Percentiles rank a stretch among this genome's conserved stretches.
Conservation (phyloP, 345 rosid genomes). For the Syzygium jambos region DNA sequence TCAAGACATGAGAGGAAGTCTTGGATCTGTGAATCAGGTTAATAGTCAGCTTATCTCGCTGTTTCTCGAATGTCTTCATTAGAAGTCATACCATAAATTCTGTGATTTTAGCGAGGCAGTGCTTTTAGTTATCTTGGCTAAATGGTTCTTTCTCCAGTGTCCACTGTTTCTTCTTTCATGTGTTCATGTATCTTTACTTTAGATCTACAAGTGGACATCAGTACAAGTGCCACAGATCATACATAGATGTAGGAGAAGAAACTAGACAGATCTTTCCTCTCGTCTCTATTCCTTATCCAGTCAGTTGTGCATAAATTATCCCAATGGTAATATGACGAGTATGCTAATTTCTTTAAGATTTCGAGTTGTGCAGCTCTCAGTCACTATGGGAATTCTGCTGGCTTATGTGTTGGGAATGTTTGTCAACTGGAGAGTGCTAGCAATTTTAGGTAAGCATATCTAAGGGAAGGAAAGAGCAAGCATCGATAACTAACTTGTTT, state of each 20-base stretch:
- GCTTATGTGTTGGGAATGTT: conserved; percentile 63
- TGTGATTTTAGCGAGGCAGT: background rate
- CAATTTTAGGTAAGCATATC: conserved; percentile 39
- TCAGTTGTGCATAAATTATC: background rate
- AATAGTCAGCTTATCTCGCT: background rate
- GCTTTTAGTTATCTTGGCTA: background rate
- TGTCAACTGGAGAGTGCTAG: conserved; percentile 58
- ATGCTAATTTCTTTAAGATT: background rate
- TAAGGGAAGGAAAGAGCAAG: background rate
- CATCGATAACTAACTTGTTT: background rate
- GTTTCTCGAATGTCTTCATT: background rate
- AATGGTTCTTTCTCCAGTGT: background rate
- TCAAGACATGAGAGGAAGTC: conserved; percentile 63
- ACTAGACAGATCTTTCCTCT: background rate
- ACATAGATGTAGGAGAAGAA: background rate
- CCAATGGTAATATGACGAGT: background rate
- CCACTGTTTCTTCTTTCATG: background rate
- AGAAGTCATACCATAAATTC: background rate
- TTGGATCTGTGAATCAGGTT: conserved; percentile 76
- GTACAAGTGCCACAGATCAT: background rate
- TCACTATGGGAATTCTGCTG: conserved; percentile 59
- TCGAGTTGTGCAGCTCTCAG: conserved; percentile 38
- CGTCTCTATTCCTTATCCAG: background rate
- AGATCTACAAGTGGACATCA: background rate
- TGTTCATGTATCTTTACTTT: background rate